These are phyloP conservation scores for Epichloe glyceriae DNA, from an alignment of 2,329 filamentous ascomycete species.

Conservation along the genomic window DNA sequence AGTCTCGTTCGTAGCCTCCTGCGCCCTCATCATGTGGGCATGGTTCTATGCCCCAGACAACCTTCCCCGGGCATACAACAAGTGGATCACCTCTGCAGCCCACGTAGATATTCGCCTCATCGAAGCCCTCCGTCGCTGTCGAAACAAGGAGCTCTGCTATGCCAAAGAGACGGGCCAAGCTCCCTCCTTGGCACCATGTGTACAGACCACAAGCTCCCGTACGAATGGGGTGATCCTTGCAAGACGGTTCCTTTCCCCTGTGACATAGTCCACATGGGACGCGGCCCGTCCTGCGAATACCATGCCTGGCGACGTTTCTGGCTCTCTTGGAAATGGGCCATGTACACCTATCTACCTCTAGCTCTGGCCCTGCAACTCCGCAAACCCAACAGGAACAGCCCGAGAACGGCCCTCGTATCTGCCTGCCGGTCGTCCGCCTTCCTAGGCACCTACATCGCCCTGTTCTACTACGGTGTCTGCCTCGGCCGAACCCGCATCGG, in stretches of 20 bases:
- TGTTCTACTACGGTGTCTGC: conserved; percentile 81
- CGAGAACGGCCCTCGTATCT: conserved; percentile 42
- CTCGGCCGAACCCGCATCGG: conserved; percentile 62
- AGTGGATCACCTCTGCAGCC: conserved; percentile 70
- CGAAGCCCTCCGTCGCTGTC: conserved; percentile 55
- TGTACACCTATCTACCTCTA: conserved; percentile 64
- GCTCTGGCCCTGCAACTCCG: conserved; percentile 51
- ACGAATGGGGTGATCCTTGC: conserved; percentile 60
- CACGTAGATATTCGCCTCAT: conserved; percentile 63
- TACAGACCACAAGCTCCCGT: conserved; percentile 53
- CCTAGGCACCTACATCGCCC: conserved; percentile 60
- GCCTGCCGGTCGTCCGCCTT: conserved; percentile 63
- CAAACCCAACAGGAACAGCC: conserved; percentile 30
- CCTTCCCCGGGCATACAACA: conserved; percentile 61
- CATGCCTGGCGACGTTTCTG: conserved; percentile 58
- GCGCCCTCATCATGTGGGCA: conserved; percentile 72
- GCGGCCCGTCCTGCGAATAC: conserved; percentile 58
- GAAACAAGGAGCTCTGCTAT: conserved; percentile 53
- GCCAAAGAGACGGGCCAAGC: conserved; percentile 61
- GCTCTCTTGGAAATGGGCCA: conserved; percentile 59
- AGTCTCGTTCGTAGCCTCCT: conserved; percentile 57
- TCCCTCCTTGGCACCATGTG: conserved; percentile 60
- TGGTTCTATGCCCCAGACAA: conserved; percentile 68
- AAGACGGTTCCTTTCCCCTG: conserved; percentile 63
- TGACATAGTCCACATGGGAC: conserved; percentile 72